Base-by-base conservation (phyloP, 352 stramenopile genomes). In the Albugo laibachii region DNA sequence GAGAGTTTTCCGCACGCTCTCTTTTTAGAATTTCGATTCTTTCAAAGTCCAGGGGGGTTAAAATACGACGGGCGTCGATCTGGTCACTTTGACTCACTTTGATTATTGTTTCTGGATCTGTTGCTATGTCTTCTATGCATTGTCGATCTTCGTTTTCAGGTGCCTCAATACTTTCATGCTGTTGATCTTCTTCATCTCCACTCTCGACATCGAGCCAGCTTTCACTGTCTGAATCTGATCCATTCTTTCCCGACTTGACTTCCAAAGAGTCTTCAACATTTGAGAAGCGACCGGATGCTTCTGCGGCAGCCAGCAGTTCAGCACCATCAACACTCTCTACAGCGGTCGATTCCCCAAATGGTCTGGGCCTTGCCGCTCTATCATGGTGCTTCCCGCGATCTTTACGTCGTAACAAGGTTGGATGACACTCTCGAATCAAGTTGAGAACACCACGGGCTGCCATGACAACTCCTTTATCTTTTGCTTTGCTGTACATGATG, bases 391-490 rank as follows among this genome's bases (percentile, higher is more conserved):
- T 93, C 45, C 95, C 95, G 39, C 95, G 78, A 61, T 98, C 74
- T 62, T 97, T 97, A 38, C 85, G 86, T 66, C 96, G 87, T n/a
- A 99, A 73, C 15, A 98, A 64, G 15, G 65, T 66, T 10, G 95
- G 95, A 63, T 97, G 82, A 43, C 95, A 84, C 53, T 98, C 91
- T 27, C 94, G 79, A 52, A 98, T 92, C 47, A 98, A 80, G 65
- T 99, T 99, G 15, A 96, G 75, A 41, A 97, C 94, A 12, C 80
- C 83, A 45, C 93, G 82, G 39, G 93, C 92, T 3, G 95, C 94
- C 69, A 98, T 96, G 20, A 96, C 79, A 13, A 97, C 89, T 19
- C 80, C 96, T 73, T 97, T 95, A 76, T 99, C 94, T 11, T 80
- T 69, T 49, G 92, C 78, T 57, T 95, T 96, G 56, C 83, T 89